Conservation (phyloP, 768 basidiomycete species). For the Termitomyces sp. region DNA sequence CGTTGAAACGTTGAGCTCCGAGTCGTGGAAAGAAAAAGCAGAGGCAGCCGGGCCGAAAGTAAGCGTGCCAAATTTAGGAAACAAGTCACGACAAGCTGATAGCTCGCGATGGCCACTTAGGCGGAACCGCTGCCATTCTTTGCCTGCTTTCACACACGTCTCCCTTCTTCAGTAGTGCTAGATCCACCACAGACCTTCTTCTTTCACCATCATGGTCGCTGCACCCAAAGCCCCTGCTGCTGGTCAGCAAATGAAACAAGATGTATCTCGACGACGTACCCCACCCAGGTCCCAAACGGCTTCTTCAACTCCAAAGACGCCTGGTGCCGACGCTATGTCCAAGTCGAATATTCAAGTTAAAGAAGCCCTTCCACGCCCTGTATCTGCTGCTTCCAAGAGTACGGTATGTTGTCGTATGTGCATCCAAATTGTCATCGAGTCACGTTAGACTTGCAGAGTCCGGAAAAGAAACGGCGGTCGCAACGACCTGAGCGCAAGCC, state of each 20-base stretch:
- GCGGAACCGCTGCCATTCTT: neutral
- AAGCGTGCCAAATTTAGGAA: constrained; percentile 2
- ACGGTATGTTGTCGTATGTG: neutral
- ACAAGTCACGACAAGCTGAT: neutral
- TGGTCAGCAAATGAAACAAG: constrained; percentile 6
- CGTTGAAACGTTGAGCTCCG: too few relatives aligned
- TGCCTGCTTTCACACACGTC: neutral
- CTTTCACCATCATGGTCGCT: constrained; percentile 4
- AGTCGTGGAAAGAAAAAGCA: too few relatives aligned
- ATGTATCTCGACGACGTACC: neutral
- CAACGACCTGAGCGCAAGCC: neutral
- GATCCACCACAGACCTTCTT: neutral
- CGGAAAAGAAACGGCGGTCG: neutral
- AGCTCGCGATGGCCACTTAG: neutral
- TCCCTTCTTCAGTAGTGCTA: neutral
- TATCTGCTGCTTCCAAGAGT: neutral
- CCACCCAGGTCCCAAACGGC: neutral
- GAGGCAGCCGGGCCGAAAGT: too few relatives aligned
- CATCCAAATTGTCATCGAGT: neutral
- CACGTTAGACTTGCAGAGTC: neutral
- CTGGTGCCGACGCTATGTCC: neutral
- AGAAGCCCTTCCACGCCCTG: neutral
- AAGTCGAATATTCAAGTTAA: neutral
- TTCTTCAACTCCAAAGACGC: neutral
- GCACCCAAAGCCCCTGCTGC: constrained; percentile 2